Percentiles rank a stretch among this genome's conserved stretches.
These are phyloP conservation scores for Yarrowia sp. DNA, from an alignment of 805 yeast species.

Conservation along the genomic window DNA sequence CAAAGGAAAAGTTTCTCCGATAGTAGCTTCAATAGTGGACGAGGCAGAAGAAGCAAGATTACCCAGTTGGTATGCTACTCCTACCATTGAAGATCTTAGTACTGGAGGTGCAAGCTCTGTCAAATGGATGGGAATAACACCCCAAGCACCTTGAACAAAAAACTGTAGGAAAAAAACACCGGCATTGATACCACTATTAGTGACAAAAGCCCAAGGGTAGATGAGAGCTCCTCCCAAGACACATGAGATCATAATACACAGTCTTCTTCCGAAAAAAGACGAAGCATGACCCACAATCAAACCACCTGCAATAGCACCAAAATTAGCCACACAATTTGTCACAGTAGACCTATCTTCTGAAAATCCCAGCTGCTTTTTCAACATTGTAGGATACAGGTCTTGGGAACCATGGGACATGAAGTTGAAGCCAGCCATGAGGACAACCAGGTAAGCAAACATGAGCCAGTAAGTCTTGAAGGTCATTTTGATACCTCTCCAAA, in stretches of 20 bases:
- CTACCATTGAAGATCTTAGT: not conserved
- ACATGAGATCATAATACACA: not conserved
- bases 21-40: conserved; percentile 63
- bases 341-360: not conserved
- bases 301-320: not conserved
- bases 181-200: not conserved
- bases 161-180: not conserved
- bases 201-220: conserved; percentile 10
- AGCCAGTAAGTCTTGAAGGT: conserved; percentile 53
- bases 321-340: not conserved
- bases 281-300: not conserved
- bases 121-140: not conserved
- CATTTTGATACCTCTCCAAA: not conserved
- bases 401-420: conserved; percentile 57
- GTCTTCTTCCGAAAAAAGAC: not conserved
- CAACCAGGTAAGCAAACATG: conserved; percentile 52
- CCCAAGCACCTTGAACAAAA: conserved; percentile 3
- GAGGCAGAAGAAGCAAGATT: conserved; percentile 67
- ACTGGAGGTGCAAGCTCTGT: not conserved
- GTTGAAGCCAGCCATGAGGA: conserved; percentile 54
- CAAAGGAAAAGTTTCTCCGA: conserved; percentile 44
- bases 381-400: conserved; percentile 65
- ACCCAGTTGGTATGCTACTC: not conserved
- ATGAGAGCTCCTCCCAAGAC: not conserved
- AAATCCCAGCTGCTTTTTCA: conserved; percentile 60